Percentiles rank a stretch among this genome's conserved stretches.
Conservation (phyloP, 2,329 filamentous ascomycete species). For the Scedosporium aurantiacum region DNA sequence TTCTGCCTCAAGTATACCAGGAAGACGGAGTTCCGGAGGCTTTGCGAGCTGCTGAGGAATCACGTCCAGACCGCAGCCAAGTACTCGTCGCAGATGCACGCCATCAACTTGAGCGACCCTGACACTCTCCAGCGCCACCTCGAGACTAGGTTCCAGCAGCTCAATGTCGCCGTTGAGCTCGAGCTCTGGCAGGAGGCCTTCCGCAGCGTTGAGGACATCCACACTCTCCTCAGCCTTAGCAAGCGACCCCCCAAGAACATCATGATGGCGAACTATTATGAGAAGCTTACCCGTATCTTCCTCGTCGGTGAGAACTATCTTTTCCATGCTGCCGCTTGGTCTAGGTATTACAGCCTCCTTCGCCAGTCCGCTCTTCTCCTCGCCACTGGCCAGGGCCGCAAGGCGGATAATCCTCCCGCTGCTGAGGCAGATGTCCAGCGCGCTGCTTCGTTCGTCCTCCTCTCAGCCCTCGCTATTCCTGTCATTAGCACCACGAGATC, state of each 20-base stretch:
- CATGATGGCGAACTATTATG: slow-evolving; percentile 99
- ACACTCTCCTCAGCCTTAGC: slow-evolving; percentile 92
- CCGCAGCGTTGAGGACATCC: slow-evolving; percentile 97
- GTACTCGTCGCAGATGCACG: slow-evolving; percentile 98
- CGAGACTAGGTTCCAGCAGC: slow-evolving; percentile 95
- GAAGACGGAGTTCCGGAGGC: slow-evolving; percentile 97
- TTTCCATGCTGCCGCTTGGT: slow-evolving; percentile 97
- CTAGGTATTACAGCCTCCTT: slow-evolving; percentile 91
- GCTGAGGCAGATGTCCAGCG: slow-evolving; percentile 86
- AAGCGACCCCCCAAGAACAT: slow-evolving; percentile 97
- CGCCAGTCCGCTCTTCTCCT: slow-evolving; percentile 79
- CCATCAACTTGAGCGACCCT: slow-evolving; percentile 95
- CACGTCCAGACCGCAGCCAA: slow-evolving; percentile 98
- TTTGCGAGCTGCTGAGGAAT: slow-evolving; percentile 96
- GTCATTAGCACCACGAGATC: slow-evolving; percentile 98
- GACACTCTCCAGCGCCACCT: slow-evolving; percentile 95
- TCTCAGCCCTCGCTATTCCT: slow-evolving; percentile 93
- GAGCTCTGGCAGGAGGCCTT: slow-evolving; percentile 99
- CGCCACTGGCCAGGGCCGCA: slow-evolving; percentile 74
- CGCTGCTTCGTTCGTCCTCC: slow-evolving; percentile 86
- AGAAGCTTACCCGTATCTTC: slow-evolving; percentile 98
- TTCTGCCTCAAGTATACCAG: slow-evolving; percentile 97
- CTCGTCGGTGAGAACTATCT: slow-evolving; percentile 98
- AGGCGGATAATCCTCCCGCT: slow-evolving; percentile 86
- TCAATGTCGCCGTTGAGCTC: slow-evolving; percentile 95